phyloP scores from a whole-genome alignment of 108 stramenopile species.

The Nitzschia sp. region DNA sequence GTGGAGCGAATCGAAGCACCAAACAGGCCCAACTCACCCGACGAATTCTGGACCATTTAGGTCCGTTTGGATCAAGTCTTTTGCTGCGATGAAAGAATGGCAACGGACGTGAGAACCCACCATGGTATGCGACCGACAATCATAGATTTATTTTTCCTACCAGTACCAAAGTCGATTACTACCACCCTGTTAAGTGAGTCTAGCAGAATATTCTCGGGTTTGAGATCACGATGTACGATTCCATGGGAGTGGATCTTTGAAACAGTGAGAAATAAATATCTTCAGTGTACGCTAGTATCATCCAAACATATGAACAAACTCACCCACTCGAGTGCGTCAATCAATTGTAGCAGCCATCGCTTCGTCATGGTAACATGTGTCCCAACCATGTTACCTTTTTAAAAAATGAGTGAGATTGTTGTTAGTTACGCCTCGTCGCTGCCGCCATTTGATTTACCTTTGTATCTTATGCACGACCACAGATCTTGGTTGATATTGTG shows the following conservation, averaged over 20 bases:
- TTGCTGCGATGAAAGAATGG: too few species aligned
- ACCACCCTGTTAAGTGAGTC: constrained; percentile 75
- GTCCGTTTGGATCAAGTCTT: constrained; percentile 90
- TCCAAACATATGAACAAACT: too few species aligned
- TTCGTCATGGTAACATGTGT: constrained; percentile 70
- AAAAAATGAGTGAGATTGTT: too few species aligned
- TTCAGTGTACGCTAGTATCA: too few species aligned
- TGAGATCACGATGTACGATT: constrained; percentile 97
- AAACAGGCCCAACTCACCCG: too few species aligned
- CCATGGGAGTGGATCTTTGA: constrained; percentile 89
- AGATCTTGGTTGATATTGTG: constrained; percentile 82
- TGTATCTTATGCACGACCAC: constrained; percentile 77
- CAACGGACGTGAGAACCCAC: too few species aligned
- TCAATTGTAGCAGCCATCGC: constrained; percentile 83
- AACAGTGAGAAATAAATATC: too few species aligned
- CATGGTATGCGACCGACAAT: too few species aligned
- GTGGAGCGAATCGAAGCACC: constrained; percentile 1
- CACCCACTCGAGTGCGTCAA: constrained; percentile 90
- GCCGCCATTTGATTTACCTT: too few species aligned
- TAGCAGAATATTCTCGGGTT: constrained; percentile 94
- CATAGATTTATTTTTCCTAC: too few species aligned
- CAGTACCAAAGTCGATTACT: constrained; percentile 97
- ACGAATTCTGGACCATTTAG: constrained; percentile 99
- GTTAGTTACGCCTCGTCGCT: too few species aligned
- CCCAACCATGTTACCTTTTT: constrained; percentile 69